A percentile compares a stretch with the other conserved stretches of the same genome.
phyloP scores from a whole-genome alignment of 805 yeast genomes.

The Pichia ethanolica region DNA sequence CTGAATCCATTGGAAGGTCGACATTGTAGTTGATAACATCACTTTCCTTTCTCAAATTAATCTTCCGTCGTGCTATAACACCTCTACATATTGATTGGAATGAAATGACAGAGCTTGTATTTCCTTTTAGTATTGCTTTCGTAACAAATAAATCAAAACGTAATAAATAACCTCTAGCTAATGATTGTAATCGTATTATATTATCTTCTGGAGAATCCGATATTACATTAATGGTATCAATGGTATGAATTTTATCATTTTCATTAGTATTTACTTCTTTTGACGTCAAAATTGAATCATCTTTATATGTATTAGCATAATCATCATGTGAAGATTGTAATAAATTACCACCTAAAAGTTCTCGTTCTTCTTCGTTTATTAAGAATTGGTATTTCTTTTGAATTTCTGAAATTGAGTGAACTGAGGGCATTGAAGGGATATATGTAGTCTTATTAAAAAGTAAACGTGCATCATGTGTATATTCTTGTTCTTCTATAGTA shows the following conservation, averaged over 20 bases:
- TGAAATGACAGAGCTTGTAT: slow-evolving; percentile 40
- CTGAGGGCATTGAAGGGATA: slow-evolving; percentile 8
- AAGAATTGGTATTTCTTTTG: slow-evolving; percentile 13
- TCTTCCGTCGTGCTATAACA: slow-evolving; percentile 8
- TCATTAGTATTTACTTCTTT: no score
- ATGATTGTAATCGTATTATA: slow-evolving; percentile 50
- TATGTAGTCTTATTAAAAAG: slow-evolving; percentile 8
- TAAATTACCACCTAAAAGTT: slow-evolving; percentile 5
- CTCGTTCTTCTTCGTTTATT: slow-evolving; percentile 18
- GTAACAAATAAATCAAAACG: slow-evolving; percentile 60
- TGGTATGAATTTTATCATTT: not conserved
- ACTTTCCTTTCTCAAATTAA: not conserved
- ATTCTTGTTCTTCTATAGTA: slow-evolving; percentile 6
- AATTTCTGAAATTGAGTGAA: slow-evolving; percentile 12
- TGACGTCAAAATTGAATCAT: no score
- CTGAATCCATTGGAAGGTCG: not conserved
- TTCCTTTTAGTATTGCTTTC: slow-evolving; percentile 52
- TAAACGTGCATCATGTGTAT: slow-evolving; percentile 10
- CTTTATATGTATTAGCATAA: no score
- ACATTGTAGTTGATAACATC: no score
- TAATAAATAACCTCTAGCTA: slow-evolving; percentile 59
- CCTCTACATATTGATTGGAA: slow-evolving; percentile 52
- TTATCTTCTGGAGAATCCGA: not conserved
- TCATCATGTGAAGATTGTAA: not conserved
- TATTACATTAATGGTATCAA: no score